phyloP scores from a whole-genome alignment of 345 rosid species.

The Melaleuca alternifolia region DNA sequence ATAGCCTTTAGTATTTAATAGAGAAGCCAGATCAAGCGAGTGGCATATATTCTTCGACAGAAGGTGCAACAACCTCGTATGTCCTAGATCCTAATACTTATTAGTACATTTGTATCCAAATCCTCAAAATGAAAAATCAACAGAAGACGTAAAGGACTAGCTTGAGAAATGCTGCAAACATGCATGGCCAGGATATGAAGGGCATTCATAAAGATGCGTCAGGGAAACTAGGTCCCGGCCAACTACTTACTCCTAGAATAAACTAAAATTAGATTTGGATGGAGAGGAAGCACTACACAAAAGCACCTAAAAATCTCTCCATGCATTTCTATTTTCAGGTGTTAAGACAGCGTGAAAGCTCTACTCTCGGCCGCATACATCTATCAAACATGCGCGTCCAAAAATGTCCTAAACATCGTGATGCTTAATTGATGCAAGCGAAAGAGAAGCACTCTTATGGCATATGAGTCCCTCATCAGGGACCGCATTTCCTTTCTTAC shows the following conservation, averaged over 20 bases:
- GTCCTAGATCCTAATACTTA: neutral
- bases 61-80: neutral
- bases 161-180: neutral
- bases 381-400: neutral
- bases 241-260: neutral
- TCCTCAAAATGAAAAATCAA: neutral
- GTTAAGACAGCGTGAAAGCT: neutral
- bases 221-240: neutral
- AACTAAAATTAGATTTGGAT: neutral
- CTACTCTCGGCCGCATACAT: neutral
- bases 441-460: neutral
- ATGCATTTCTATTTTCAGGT: neutral
- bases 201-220: neutral
- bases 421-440: neutral
- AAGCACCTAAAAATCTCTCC: neutral
- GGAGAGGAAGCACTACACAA: neutral
- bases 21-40: neutral
- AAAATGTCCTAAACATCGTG: neutral
- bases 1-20: neutral
- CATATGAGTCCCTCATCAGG: neutral
- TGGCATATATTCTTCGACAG: neutral
- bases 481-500: neutral
- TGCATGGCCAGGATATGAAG: neutral
- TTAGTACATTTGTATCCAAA: neutral
- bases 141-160: neutral